Evolutionary conservation across 768 basidiomycete species (phyloP).

Genomic region (Heimioporus sp.): DNA sequence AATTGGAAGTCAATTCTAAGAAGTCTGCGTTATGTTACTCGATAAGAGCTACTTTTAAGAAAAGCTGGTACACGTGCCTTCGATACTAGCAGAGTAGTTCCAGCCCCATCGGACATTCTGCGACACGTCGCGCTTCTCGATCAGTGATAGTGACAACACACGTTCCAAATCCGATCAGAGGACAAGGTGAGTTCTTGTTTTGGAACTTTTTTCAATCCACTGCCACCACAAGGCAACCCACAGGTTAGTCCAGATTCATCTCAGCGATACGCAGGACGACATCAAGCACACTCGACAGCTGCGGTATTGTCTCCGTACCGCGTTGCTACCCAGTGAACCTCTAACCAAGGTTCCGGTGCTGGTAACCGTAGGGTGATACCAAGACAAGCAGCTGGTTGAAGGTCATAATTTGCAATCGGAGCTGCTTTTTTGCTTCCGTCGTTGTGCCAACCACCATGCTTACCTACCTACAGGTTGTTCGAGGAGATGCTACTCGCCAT

Average conservation of each 20-base stretch:
- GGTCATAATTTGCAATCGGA: conserved; percentile 32
- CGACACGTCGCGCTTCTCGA: no score
- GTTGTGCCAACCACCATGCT: not conserved
- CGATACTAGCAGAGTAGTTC: no score
- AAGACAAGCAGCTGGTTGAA: conserved; percentile 19
- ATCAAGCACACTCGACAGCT: conserved; percentile 25
- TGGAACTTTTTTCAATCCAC: no score
- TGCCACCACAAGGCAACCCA: not conserved
- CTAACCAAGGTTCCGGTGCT: conserved; percentile 5
- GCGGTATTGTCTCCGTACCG: conserved; percentile 8
- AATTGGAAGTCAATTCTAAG: no score
- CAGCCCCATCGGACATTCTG: no score
- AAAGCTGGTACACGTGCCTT: no score
- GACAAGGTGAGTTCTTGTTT: no score
- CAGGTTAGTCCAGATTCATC: conserved; percentile 3
- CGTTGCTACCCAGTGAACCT: conserved; percentile 13
- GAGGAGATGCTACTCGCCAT: no score
- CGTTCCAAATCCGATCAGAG: no score
- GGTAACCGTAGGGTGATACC: conserved; percentile 18
- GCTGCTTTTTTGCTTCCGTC: not conserved
- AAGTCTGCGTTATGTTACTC: no score
- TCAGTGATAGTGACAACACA: no score
- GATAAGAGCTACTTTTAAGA: no score
- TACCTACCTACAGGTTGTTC: not conserved
- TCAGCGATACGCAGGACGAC: conserved; percentile 18